These are phyloP conservation scores for Hemisphaericaspora xylanilytica DNA, from an alignment of 1,139 yeast genomes.

Conservation along the genomic window DNA sequence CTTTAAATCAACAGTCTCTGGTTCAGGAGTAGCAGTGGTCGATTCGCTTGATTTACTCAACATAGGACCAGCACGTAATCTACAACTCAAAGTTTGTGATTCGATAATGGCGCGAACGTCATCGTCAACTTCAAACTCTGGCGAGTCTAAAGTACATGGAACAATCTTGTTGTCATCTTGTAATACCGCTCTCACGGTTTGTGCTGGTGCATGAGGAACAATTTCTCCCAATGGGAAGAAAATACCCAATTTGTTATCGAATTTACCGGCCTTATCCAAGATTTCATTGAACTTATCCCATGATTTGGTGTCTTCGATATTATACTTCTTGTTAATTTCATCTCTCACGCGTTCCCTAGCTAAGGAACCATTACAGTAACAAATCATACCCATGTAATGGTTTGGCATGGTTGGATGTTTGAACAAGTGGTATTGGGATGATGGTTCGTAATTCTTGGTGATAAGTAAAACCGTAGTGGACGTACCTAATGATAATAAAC, in stretches of 20 bases:
- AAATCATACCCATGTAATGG: constrained; percentile 91
- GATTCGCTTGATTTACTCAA: constrained; percentile 23
- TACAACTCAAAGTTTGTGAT: constrained; percentile 81
- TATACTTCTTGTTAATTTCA: constrained; percentile 49
- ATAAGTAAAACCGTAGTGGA: constrained; percentile 83
- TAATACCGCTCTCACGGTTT: constrained; percentile 49
- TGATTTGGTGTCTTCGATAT: constrained; percentile 27
- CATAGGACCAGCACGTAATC: constrained; percentile 78
- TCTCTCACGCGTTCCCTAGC: constrained; percentile 81
- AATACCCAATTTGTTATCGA: constrained; percentile 58
- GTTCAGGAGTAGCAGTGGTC: constrained; percentile 15
- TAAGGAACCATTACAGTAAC: constrained; percentile 87
- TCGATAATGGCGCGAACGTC: constrained; percentile 81
- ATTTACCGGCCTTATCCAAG: constrained; percentile 33
- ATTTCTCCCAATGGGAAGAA: constrained; percentile 89
- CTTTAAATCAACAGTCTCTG: constrained; percentile 16
- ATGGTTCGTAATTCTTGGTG: constrained; percentile 75
- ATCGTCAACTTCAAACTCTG: constrained; percentile 48
- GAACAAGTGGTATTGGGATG: constrained; percentile 81
- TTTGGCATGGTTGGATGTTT: constrained; percentile 78
- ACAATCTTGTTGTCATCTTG: constrained; percentile 20
- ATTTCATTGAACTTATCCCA: constrained; percentile 71
- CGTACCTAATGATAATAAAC: constrained; percentile 81
- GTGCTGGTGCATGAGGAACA: constrained; percentile 74
- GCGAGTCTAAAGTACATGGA: constrained; percentile 18